Conservation (phyloP, 108 stramenopile genomes). For the Aureococcus anophagefferens region DNA sequence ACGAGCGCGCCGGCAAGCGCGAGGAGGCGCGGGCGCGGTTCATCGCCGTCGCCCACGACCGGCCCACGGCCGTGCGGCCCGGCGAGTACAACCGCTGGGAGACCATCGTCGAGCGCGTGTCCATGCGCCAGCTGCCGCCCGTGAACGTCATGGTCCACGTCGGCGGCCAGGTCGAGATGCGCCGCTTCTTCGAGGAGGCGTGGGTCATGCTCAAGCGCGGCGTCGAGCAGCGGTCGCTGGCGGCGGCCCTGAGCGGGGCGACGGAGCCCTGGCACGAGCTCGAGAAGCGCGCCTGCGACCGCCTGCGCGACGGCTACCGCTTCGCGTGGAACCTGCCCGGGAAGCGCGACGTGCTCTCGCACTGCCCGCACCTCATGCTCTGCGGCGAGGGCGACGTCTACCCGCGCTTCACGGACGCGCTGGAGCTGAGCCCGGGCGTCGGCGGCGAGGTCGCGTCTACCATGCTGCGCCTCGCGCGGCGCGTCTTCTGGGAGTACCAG, state of each 20-base stretch:
- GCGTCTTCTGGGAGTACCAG: conserved; percentile 16
- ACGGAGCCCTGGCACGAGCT: conserved; percentile 1
- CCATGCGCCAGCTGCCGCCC: neutral
- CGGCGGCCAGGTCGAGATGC: conserved; percentile 8
- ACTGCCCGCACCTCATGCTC: conserved; percentile 11
- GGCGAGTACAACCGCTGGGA: conserved; percentile 2
- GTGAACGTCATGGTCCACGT: conserved; percentile 2
- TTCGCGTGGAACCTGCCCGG: conserved; percentile 8
- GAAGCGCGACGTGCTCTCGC: neutral
- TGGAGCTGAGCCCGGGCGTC: conserved; percentile 3
- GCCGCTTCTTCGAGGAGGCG: conserved; percentile 5
- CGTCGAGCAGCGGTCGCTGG: no score
- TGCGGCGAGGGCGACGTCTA: conserved; percentile 9
- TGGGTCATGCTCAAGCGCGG: neutral
- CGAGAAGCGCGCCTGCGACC: neutral
- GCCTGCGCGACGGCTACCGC: conserved; percentile 1
- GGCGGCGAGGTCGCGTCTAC: conserved; percentile 5
- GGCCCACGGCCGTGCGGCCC: neutral
- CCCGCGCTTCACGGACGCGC: neutral
- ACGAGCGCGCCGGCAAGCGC: neutral
- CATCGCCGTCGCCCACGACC: neutral
- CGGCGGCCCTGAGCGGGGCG: no score
- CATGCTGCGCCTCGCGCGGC: conserved; percentile 1
- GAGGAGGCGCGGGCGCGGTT: neutral
- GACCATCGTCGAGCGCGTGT: neutral